These are phyloP conservation scores for Elasticomyces elasticus DNA, from an alignment of 495 filamentous ascomycete genomes.

Conservation along the genomic window DNA sequence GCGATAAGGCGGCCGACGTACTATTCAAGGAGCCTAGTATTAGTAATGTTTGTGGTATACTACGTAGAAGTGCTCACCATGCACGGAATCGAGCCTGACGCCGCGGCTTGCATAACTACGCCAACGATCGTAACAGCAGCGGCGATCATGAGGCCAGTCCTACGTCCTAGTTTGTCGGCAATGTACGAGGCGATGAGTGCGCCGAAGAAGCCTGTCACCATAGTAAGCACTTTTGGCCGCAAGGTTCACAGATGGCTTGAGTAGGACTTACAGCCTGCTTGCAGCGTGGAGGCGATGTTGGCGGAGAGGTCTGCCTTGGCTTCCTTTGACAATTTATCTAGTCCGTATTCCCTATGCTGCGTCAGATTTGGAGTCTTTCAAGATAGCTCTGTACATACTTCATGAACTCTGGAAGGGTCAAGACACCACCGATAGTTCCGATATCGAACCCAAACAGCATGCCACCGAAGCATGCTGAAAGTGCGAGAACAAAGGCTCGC, in stretches of 20 bases:
- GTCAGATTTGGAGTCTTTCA: too few relatives aligned
- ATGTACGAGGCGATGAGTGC: constrained; percentile 34
- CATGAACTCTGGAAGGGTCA: constrained; percentile 41
- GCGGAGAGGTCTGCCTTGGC: constrained; percentile 35
- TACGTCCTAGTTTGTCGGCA: constrained; percentile 9
- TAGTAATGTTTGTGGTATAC: too few relatives aligned
- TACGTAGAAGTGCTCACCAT: too few relatives aligned
- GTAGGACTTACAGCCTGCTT: too few relatives aligned
- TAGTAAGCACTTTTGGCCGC: too few relatives aligned
- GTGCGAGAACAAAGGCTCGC: not conserved
- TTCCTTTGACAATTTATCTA: constrained; percentile 1
- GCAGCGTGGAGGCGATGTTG: constrained; percentile 52
- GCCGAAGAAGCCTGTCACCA: constrained; percentile 56
- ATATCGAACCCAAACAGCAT: constrained; percentile 58
- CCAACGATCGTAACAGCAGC: constrained; percentile 35
- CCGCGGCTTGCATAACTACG: constrained; percentile 29
- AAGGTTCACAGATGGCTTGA: too few relatives aligned
- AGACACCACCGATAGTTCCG: constrained; percentile 57
- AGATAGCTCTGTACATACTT: too few relatives aligned
- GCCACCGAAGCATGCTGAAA: constrained; percentile 56
- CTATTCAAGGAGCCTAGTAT: too few relatives aligned
- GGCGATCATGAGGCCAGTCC: constrained; percentile 14
- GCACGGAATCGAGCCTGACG: constrained; percentile 5
- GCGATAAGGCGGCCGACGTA: constrained; percentile 42
- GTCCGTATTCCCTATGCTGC: too few relatives aligned